Evolutionary conservation across 2,329 filamentous ascomycete genomes (phyloP).

Genomic region (Falciphora oryzae): DNA sequence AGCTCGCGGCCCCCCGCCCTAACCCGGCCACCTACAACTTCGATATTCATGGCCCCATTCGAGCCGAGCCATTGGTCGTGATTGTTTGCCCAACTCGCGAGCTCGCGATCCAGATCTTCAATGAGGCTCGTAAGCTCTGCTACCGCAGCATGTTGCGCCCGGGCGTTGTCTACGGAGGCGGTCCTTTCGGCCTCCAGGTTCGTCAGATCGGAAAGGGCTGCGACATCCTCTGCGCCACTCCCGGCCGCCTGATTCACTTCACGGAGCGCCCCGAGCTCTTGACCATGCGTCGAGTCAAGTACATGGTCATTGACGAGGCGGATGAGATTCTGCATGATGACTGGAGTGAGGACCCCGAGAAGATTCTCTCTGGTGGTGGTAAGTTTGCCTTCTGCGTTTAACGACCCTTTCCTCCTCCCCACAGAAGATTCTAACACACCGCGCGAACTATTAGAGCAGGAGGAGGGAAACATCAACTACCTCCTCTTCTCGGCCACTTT

Average conservation of each 20-base stretch:
- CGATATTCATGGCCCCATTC: slow-evolving; percentile 40
- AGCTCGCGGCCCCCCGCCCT: slow-evolving; percentile 72
- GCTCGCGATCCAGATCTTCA: slow-evolving; percentile 89
- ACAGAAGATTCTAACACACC: slow-evolving; percentile 19
- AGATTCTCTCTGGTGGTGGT: slow-evolving; percentile 78
- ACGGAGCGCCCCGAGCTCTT: slow-evolving; percentile 66
- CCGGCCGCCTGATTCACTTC: slow-evolving; percentile 80
- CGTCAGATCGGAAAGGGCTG: slow-evolving; percentile 75
- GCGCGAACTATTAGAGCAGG: slow-evolving; percentile 49
- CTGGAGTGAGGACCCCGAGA: slow-evolving; percentile 70
- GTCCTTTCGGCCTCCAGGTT: slow-evolving; percentile 63
- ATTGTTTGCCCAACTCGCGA: slow-evolving; percentile 85
- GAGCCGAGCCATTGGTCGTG: slow-evolving; percentile 82
- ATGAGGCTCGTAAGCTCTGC: slow-evolving; percentile 86
- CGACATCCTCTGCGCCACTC: slow-evolving; percentile 82
- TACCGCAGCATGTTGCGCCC: slow-evolving; percentile 94
- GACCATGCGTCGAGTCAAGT: slow-evolving; percentile 70
- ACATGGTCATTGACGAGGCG: slow-evolving; percentile 84
- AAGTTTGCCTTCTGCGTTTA: slow-evolving; percentile 29
- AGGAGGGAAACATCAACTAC: slow-evolving; percentile 63
- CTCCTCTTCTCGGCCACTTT: slow-evolving; percentile 96
- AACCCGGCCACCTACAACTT: slow-evolving; percentile 51
- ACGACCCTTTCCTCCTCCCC: background rate
- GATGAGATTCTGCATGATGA: slow-evolving; percentile 82
- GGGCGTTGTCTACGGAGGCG: slow-evolving; percentile 83